Percentiles rank a stretch among this genome's conserved stretches.
Evolutionary conservation across 305 asterid species (phyloP).

Genomic region (Fraxinus baroniana): DNA sequence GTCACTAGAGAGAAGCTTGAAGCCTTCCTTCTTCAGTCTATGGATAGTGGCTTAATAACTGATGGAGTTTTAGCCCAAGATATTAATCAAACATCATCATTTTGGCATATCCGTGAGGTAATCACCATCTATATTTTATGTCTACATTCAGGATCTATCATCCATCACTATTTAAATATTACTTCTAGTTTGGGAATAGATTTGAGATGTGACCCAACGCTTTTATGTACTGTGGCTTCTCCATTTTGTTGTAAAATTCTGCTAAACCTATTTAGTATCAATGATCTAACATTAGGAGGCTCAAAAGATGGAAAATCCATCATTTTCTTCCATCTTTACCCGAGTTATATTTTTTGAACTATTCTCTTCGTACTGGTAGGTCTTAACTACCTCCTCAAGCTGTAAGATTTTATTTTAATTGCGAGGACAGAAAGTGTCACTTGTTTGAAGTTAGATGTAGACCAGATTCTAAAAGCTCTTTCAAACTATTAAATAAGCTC

Average conservation of each 20-base stretch:
- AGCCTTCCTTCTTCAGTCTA: slow-evolving; percentile 72
- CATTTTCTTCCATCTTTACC: not conserved
- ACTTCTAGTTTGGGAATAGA: slow-evolving; percentile 4
- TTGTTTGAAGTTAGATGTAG: not conserved
- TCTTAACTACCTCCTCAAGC: not conserved
- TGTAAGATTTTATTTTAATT: not conserved
- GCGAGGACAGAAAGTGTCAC: not conserved
- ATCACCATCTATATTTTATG: slow-evolving; percentile 16
- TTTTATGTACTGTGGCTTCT: slow-evolving; percentile 1
- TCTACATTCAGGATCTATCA: not conserved
- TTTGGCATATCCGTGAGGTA: slow-evolving; percentile 99
- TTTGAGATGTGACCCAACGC: not conserved
- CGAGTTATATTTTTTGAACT: not conserved
- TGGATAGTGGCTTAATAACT: slow-evolving; percentile 77
- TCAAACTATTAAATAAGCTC: not conserved
- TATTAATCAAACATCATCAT: slow-evolving; percentile 86
- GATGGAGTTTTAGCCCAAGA: slow-evolving; percentile 99
- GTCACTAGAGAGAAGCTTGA: slow-evolving; percentile 85
- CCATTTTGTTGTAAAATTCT: not conserved
- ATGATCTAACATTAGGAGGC: not conserved
- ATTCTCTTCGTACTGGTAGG: not conserved
- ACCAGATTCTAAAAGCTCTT: not conserved
- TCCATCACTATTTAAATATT: slow-evolving; percentile 8
- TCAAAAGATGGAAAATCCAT: not conserved
- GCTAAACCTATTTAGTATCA: not conserved